Percentiles rank a stretch among this genome's conserved stretches.
phyloP scores from a whole-genome alignment of 2,329 filamentous ascomycete genomes.

The Lecanicillium sp. region DNA sequence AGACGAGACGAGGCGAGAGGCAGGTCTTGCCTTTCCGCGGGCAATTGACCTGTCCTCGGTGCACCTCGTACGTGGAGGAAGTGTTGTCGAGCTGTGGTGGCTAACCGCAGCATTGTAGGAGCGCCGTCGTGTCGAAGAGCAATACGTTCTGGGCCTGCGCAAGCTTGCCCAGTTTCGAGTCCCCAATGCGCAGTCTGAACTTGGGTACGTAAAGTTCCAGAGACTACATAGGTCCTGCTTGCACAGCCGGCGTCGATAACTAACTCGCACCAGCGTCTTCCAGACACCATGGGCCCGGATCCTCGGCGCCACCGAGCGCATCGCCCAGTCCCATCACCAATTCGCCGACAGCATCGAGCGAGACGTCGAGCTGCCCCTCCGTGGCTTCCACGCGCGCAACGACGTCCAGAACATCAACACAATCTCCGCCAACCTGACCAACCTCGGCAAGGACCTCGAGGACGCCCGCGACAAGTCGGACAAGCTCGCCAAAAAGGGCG shows the following conservation, averaged over 20 bases:
- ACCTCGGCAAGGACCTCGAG: slow-evolving; percentile 79
- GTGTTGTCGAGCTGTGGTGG: neutral
- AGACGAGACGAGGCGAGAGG: too few relatives aligned
- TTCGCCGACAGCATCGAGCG: slow-evolving; percentile 78
- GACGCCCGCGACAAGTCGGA: slow-evolving; percentile 79
- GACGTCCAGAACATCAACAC: slow-evolving; percentile 77
- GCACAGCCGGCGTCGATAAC: neutral
- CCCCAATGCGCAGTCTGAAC: slow-evolving; percentile 69
- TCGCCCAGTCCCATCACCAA: slow-evolving; percentile 76
- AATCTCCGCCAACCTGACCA: slow-evolving; percentile 73
- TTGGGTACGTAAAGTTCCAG: slow-evolving; percentile 64
- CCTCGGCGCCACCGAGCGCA: slow-evolving; percentile 67
- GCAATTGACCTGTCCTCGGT: too few relatives aligned
- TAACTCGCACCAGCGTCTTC: slow-evolving; percentile 91
- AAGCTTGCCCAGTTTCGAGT: slow-evolving; percentile 72
- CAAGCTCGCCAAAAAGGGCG: slow-evolving; percentile 73
- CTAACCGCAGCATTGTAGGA: slow-evolving; percentile 53
- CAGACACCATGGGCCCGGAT: slow-evolving; percentile 86
- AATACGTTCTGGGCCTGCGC: slow-evolving; percentile 75
- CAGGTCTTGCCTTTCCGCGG: too few relatives aligned
- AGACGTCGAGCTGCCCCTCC: slow-evolving; percentile 80
- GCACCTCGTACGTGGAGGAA: neutral
- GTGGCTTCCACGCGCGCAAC: slow-evolving; percentile 65
- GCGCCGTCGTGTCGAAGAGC: slow-evolving; percentile 84
- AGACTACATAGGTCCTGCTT: neutral